phyloP scores from a whole-genome alignment of 495 filamentous ascomycete genomes.

The Penicillium flavigenum region DNA sequence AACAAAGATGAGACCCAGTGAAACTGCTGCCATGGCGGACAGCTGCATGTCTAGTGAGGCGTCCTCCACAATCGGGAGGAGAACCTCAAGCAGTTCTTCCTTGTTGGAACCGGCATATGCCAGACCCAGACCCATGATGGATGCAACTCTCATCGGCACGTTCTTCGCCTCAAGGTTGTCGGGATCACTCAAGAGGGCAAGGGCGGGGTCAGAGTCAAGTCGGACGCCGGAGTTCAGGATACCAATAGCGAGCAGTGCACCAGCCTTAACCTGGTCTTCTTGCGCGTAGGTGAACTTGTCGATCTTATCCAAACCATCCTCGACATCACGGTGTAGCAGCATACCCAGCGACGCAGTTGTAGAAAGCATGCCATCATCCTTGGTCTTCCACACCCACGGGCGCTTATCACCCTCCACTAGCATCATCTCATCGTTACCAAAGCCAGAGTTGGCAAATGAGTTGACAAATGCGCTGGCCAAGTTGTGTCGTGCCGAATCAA shows the following conservation, averaged over 20 bases:
- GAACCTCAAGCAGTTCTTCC: slow-evolving; percentile 72
- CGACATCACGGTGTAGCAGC: slow-evolving; percentile 87
- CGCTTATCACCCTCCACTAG: slow-evolving; percentile 74
- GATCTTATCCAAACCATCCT: slow-evolving; percentile 83
- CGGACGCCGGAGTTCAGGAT: slow-evolving; percentile 91
- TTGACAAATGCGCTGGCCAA: slow-evolving; percentile 96
- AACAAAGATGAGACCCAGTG: slow-evolving; percentile 87
- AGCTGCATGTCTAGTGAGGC: slow-evolving; percentile 85
- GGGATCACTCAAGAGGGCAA: slow-evolving; percentile 77
- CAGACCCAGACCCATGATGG: slow-evolving; percentile 94
- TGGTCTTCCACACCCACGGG: slow-evolving; percentile 98
- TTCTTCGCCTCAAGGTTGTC: slow-evolving; percentile 76
- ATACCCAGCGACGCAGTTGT: slow-evolving; percentile 91
- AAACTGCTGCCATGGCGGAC: slow-evolving; percentile 92
- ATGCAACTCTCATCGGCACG: slow-evolving; percentile 69
- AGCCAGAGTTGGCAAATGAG: slow-evolving; percentile 92
- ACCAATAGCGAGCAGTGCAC: slow-evolving; percentile 83
- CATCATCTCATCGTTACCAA: slow-evolving; percentile 96
- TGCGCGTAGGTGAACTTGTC: slow-evolving; percentile 83
- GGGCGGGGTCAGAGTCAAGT: slow-evolving; percentile 78
- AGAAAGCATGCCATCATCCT: slow-evolving; percentile 95
- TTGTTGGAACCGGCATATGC: slow-evolving; percentile 91
- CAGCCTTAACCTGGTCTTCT: slow-evolving; percentile 87
- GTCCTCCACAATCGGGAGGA: slow-evolving; percentile 85
- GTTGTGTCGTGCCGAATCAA: slow-evolving; percentile 94